These are phyloP conservation scores for Ophiocordyceps camponoti-rufipedis DNA, from an alignment of 2,329 filamentous ascomycete species.

Conservation along the genomic window DNA sequence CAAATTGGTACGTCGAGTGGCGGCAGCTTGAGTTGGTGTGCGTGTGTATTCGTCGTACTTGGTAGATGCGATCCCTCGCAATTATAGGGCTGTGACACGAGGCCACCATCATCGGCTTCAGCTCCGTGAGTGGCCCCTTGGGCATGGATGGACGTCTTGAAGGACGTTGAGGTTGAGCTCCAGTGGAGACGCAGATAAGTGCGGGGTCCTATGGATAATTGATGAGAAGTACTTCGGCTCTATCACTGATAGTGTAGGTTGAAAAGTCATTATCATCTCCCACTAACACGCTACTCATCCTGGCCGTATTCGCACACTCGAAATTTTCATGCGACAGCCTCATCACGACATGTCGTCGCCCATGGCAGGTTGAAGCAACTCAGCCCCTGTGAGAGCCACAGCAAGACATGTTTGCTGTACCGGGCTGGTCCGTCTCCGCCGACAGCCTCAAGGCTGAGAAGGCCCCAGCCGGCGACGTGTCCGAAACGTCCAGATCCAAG, in stretches of 20 bases:
- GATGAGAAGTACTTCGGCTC: no score
- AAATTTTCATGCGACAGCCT: background rate
- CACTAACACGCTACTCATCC: no score
- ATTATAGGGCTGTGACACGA: background rate
- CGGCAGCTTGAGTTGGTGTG: background rate
- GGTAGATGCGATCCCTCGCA: background rate
- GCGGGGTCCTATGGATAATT: no score
- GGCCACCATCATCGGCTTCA: background rate
- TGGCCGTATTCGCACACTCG: no score
- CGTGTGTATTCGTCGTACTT: background rate
- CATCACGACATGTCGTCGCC: background rate
- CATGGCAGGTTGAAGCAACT: background rate
- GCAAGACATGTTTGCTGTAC: slow-evolving; percentile 70
- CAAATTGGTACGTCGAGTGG: background rate
- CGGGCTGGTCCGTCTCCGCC: slow-evolving; percentile 73
- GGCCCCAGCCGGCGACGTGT: slow-evolving; percentile 13
- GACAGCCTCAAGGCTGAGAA: slow-evolving; percentile 54
- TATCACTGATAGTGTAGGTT: no score
- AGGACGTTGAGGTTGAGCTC: no score
- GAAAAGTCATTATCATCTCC: no score
- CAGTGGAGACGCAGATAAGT: no score
- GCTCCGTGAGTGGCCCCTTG: background rate
- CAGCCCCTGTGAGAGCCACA: background rate
- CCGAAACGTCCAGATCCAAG: slow-evolving; percentile 29
- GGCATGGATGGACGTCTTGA: no score